Base-by-base conservation (phyloP, 208 protist genomes). In the Trypanosoma grayi region DNA sequence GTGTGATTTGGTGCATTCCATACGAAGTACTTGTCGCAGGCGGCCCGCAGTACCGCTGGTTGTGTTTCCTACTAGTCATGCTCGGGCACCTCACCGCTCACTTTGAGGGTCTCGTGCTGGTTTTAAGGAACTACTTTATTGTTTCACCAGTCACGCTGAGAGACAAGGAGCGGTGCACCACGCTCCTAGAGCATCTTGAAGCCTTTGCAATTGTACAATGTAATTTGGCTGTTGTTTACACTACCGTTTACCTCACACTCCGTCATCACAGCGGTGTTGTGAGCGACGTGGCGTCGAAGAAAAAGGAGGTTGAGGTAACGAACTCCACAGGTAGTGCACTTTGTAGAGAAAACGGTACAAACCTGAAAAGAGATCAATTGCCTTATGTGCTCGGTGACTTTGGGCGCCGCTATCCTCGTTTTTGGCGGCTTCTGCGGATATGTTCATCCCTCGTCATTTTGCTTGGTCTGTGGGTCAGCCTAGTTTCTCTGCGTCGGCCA, bases 91-190 rank as follows among this genome's bases (percentile, higher is more conserved):
- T 82, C 13, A 65, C 78, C 0, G 48, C 82, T 3, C 82, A 93
- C 56, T 83, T 87, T 68, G 78, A 93, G 40, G 86, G 86, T 1
- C 47, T 85, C 0, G 64, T 75, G 4, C 52, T 90, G 25, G 75
- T 74, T n/a, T 51, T 88, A 22, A 65, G 86, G 50, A 93, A 93
- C 41, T 43, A 68, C 27, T 28, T 90, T 45, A 68, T 87, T 52
- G 53, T 86, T 27, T 56, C 40, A 10, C 63, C 54, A 25, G 67
- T 55, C 13, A 69, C 74, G 6, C 57, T 87, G 16, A 43, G 31
- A n/a, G 79, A 91, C 34, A 58, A 34, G 1, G 77, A 85, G 51
- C 74, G 84, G 9, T 83, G 77, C 59, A 53, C 70, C 2, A 63
- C 58, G 11, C 24, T 52, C 28, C 54, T 59, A 33, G 72, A 82